phyloP scores from a whole-genome alignment of 2,329 filamentous ascomycete genomes.

The Trichoderma sp. region DNA sequence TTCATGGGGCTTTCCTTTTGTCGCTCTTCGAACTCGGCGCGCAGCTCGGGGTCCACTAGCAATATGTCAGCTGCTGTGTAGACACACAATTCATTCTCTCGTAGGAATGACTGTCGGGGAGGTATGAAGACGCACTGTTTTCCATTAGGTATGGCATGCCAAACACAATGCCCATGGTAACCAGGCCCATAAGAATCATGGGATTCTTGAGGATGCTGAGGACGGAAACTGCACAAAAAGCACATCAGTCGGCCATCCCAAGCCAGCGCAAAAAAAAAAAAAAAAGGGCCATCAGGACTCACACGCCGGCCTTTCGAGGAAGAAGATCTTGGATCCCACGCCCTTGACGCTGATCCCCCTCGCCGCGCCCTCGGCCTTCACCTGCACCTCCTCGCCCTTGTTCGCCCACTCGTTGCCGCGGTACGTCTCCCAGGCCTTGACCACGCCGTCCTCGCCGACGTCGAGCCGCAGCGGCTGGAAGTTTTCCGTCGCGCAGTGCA shows the following conservation, averaged over 20 bases:
- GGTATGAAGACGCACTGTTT: slow-evolving; percentile 67
- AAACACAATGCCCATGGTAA: slow-evolving; percentile 78
- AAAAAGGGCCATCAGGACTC: slow-evolving; percentile 37
- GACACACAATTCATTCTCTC: neutral
- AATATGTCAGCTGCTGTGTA: slow-evolving; percentile 17
- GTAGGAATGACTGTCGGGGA: neutral
- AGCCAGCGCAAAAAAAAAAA: neutral
- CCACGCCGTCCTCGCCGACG: slow-evolving; percentile 46
- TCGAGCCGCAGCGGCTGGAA: slow-evolving; percentile 83
- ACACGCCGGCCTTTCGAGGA: slow-evolving; percentile 73
- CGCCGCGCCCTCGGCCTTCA: slow-evolving; percentile 37
- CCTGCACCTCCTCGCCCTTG: slow-evolving; percentile 61
- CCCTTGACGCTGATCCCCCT: slow-evolving; percentile 59
- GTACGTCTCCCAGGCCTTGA: slow-evolving; percentile 78
- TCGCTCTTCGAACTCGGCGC: slow-evolving; percentile 86
- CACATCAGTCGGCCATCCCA: neutral
- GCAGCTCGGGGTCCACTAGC: slow-evolving; percentile 93
- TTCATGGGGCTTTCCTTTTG: slow-evolving; percentile 72
- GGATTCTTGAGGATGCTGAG: slow-evolving; percentile 84
- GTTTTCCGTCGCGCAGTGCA: slow-evolving; percentile 69
- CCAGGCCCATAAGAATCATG: slow-evolving; percentile 89
- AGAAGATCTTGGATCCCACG: slow-evolving; percentile 68
- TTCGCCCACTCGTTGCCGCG: slow-evolving; percentile 88
- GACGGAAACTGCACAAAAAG: slow-evolving; percentile 60
- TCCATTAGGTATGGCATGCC: slow-evolving; percentile 95